Conservation (phyloP, 306 rosid species). For the Malus orientalis region DNA sequence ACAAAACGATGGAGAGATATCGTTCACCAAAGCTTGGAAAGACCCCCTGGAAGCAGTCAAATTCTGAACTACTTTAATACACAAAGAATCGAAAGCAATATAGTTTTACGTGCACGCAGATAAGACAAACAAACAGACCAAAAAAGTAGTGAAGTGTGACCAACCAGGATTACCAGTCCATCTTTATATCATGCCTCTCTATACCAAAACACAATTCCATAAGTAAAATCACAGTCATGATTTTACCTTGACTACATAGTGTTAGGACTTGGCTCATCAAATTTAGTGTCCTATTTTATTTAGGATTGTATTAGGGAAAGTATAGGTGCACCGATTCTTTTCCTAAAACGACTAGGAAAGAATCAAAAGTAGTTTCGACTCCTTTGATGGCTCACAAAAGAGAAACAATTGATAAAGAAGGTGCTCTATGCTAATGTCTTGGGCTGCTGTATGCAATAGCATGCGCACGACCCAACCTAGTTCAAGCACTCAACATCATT, state of each 20-base stretch:
- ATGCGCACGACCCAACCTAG: no score
- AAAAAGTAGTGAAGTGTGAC: not conserved
- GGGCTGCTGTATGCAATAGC: no score
- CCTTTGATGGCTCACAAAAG: no score
- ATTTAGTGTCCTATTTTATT: no score
- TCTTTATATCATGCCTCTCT: not conserved
- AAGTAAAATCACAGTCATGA: not conserved
- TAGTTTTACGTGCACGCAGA: not conserved
- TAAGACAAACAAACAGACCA: not conserved
- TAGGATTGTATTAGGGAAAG: no score
- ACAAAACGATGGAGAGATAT: constrained; percentile 68
- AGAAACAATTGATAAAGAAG: no score
- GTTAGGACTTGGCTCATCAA: no score
- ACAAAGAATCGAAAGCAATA: not conserved
- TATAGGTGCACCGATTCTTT: no score
- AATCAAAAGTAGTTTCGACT: no score
- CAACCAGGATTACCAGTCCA: not conserved
- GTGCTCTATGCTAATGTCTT: no score
- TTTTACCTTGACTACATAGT: not conserved
- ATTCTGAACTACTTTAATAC: not conserved
- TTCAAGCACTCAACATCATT: no score
- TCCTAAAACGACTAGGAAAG: no score
- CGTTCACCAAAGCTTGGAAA: constrained; percentile 91
- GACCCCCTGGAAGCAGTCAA: constrained; percentile 53
- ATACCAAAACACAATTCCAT: not conserved